Percentiles rank a stretch among this genome's conserved stretches.
Conservation (phyloP, 169 alveolate genomes). For the Plasmodium sp. region DNA sequence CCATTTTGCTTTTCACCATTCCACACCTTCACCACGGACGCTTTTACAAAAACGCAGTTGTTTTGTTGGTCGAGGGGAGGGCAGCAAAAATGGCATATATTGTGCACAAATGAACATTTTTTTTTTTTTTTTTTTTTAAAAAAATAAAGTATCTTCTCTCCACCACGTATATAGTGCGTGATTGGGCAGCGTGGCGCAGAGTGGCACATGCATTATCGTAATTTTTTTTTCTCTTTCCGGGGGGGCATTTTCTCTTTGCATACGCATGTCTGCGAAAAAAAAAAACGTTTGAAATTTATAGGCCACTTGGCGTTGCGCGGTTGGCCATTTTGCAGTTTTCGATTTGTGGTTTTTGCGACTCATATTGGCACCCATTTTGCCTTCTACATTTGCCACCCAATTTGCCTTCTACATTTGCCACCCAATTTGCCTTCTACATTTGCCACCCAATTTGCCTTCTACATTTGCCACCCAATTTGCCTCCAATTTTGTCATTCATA, state of each 20-base stretch:
- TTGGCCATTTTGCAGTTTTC: background rate
- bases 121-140: background rate
- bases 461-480: too few relatives aligned
- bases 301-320: background rate
- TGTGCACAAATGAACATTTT: background rate
- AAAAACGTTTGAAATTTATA: background rate
- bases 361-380: background rate
- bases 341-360: background rate
- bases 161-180: background rate
- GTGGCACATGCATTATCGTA: background rate
- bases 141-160: background rate
- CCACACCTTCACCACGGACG: background rate
- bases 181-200: background rate
- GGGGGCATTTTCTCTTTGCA: background rate
- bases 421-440: background rate
- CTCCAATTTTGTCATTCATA: too few relatives aligned
- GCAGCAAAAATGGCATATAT: background rate
- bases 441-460: background rate
- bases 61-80: background rate
- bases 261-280: background rate
- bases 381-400: background rate
- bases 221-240: background rate
- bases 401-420: too few relatives aligned
- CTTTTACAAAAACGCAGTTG: background rate
- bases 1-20: background rate